Conservation (phyloP, 768 basidiomycete genomes). For the Clathrus columnatus region DNA sequence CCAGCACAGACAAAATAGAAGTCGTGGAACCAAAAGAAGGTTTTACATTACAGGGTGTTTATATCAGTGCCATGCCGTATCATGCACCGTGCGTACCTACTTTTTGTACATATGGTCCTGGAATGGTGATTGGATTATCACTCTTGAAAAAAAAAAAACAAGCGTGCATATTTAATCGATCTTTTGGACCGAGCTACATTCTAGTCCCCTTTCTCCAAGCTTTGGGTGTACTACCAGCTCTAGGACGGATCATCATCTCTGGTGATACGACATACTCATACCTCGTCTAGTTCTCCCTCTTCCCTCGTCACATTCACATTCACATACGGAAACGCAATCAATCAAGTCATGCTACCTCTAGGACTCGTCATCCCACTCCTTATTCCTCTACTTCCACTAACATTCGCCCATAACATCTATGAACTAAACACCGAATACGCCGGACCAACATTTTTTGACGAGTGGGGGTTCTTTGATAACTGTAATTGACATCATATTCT, state of each 20-base stretch:
- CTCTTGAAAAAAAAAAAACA: not conserved
- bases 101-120: no score
- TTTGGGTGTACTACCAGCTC: no score
- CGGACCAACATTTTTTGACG: conserved; percentile 56
- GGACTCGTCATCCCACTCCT: not conserved
- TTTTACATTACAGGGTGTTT: not conserved
- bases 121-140: no score
- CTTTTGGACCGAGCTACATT: no score
- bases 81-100: not conserved
- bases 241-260: no score
- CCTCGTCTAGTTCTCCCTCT: no score
- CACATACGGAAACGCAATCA: not conserved
- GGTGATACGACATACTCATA: no score
- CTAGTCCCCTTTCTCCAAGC: no score
- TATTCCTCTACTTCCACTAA: not conserved
- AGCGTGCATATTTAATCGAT: not conserved
- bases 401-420: conserved; percentile 25
- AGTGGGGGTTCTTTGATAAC: conserved; percentile 55
- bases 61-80: not conserved
- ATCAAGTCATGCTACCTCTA: not conserved
- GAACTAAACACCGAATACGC: conserved; percentile 46
- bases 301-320: no score
- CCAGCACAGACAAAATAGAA: not conserved
- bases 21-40: not conserved
- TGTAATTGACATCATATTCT: conserved; percentile 25